Percentiles rank a stretch among this genome's conserved stretches.
Conservation (phyloP, 2,329 filamentous ascomycete species). For the Aureobasidium sp. region DNA sequence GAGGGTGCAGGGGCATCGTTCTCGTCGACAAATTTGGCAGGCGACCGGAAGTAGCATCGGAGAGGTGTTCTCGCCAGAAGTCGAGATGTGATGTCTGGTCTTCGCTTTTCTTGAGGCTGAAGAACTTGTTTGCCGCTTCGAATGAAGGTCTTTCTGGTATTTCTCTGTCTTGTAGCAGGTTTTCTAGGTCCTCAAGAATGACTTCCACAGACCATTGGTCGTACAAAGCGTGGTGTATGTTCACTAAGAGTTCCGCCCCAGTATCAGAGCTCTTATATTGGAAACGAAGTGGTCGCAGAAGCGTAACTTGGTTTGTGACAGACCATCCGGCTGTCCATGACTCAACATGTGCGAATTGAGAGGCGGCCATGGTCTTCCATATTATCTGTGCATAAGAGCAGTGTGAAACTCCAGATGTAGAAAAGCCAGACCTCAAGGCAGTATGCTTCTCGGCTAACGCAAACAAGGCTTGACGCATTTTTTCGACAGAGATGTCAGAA, state of each 20-base stretch:
- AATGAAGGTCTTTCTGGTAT: constrained; percentile 48
- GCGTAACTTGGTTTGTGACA: constrained; percentile 22
- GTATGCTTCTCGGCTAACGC: constrained; percentile 48
- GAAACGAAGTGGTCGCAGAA: constrained; percentile 54
- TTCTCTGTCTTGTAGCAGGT: constrained; percentile 34
- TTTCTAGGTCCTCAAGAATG: constrained; percentile 58
- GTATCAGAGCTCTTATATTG: constrained; percentile 37
- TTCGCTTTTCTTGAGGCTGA: constrained; percentile 17
- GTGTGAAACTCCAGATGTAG: constrained; percentile 35
- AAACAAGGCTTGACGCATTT: constrained; percentile 36
- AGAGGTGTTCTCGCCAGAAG: constrained; percentile 64
- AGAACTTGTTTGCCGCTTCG: constrained; percentile 36
- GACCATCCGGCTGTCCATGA: constrained; percentile 17
- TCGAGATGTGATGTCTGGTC: constrained; percentile 35
- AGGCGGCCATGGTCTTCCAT: constrained; percentile 42
- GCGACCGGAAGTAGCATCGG: constrained; percentile 43
- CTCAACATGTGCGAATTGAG: constrained; percentile 23
- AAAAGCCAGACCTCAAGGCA: constrained; percentile 67
- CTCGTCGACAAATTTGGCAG: constrained; percentile 52
- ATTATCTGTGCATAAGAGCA: constrained; percentile 53
- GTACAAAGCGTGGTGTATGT: constrained; percentile 76
- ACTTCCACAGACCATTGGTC: constrained; percentile 86
- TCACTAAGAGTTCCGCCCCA: constrained; percentile 35
- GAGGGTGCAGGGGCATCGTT: constrained; percentile 10
- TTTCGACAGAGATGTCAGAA: constrained; percentile 5